These are phyloP conservation scores for Melampsora abietis-canadensis DNA, from an alignment of 1,284 basidiomycete species.

Conservation along the genomic window DNA sequence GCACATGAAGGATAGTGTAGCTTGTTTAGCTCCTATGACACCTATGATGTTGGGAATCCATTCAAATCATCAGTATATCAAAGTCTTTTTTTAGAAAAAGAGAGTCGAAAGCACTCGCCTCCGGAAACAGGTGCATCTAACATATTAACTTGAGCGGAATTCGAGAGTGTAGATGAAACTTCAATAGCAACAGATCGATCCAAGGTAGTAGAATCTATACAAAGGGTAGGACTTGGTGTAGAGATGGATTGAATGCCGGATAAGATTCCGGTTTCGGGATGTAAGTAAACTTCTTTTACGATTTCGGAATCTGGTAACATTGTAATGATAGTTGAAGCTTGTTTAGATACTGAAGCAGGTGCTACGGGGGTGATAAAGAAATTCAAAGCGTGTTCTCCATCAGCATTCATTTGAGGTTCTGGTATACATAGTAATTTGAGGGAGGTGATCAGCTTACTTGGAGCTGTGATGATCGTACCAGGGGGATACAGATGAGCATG, in stretches of 20 bases:
- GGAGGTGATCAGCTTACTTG: constrained; percentile 21
- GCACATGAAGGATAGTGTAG: constrained; percentile 82
- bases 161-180: constrained; percentile 47
- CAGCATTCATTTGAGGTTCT: neutral
- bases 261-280: constrained; percentile 62
- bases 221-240: constrained; percentile 59
- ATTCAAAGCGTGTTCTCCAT: neutral
- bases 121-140: constrained; percentile 88
- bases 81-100: neutral
- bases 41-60: constrained; percentile 57
- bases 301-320: constrained; percentile 85
- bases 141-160: constrained; percentile 64
- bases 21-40: constrained; percentile 76
- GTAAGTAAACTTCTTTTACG: constrained; percentile 68
- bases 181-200: constrained; percentile 62
- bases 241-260: constrained; percentile 49
- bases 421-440: too few species aligned
- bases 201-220: constrained; percentile 82
- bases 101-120: constrained; percentile 57
- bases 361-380: neutral
- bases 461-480: constrained; percentile 13
- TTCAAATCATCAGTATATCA: neutral
- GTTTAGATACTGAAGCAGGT: constrained; percentile 57
- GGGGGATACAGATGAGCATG: neutral
- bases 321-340: constrained; percentile 69